These are phyloP conservation scores for Spatholobus suberectus DNA, from an alignment of 306 rosid species.

Conservation along the genomic window DNA sequence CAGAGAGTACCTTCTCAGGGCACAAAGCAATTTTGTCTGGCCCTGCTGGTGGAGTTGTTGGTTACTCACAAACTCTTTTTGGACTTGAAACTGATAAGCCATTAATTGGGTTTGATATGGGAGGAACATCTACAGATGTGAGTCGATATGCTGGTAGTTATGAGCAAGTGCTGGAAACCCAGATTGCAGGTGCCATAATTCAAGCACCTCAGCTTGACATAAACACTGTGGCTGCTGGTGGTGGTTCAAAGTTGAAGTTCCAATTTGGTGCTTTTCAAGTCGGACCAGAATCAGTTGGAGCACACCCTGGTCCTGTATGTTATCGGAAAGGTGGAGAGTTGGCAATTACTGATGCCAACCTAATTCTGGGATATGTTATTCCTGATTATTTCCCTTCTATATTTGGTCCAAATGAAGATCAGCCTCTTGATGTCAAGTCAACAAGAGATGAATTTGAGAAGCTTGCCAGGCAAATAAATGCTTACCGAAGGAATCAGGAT, in stretches of 20 bases:
- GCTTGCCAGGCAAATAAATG: slow-evolving; percentile 76
- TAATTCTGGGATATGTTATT: slow-evolving; percentile 82
- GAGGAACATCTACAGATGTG: slow-evolving; percentile 97
- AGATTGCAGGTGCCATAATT: slow-evolving; percentile 89
- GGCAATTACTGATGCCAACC: slow-evolving; percentile 96
- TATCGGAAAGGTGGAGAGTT: slow-evolving; percentile 93
- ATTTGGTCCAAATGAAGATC: slow-evolving; percentile 85
- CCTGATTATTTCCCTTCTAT: slow-evolving; percentile 94
- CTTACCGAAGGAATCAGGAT: slow-evolving; percentile 68
- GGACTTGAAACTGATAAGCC: slow-evolving; percentile 85
- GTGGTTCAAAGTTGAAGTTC: slow-evolving; percentile 91
- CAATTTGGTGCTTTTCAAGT: slow-evolving; percentile 86
- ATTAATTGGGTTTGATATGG: slow-evolving; percentile 96
- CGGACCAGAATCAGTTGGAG: slow-evolving; percentile 98
- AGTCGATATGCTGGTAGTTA: slow-evolving; percentile 92
- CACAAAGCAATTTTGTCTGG: slow-evolving; percentile 96
- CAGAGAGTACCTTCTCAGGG: slow-evolving; percentile 90
- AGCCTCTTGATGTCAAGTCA: slow-evolving; percentile 75
- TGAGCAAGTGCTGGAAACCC: slow-evolving; percentile 95
- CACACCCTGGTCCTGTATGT: slow-evolving; percentile 97
- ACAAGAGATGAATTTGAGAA: slow-evolving; percentile 75
- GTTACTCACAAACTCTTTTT: slow-evolving; percentile 93
- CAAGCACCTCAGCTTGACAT: slow-evolving; percentile 98
- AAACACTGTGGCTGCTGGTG: slow-evolving; percentile 98
- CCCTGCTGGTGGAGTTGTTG: slow-evolving; percentile 99